Evolutionary conservation across 345 rosid species (phyloP), one percentile per base, ranked within the genome.

Genomic region (Aethionema arabicum): DNA sequence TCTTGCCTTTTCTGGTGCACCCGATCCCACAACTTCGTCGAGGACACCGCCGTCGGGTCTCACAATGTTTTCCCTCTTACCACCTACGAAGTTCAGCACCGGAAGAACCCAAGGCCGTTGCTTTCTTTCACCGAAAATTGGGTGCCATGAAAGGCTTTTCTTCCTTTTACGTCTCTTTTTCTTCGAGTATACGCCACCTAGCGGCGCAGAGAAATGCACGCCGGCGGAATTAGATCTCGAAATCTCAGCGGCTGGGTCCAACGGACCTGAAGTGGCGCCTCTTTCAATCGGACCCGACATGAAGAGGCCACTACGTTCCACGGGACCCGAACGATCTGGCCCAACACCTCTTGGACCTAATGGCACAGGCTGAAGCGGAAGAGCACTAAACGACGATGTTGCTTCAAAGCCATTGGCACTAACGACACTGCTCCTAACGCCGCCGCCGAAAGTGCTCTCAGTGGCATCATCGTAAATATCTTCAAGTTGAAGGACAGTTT

Each of bases 81-180:
- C 82, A 40, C 82, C 82, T 32, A 74, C 90, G 66, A 91, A 86
- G 76, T 82, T 86, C 68, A 82, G 73, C 66, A 92, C 95, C 48
- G 97, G 98, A n/a, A 92, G 96, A 73, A 92, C 96, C 95, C 97
- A 89, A 4, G 92, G 90, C 65, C 83, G 82, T 70, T 80, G 82
- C 74, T 87, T 89, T 82, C 79, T 91, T 71, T 91, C 96, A 49
- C 85, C 77, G 52, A 84, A 70, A 63, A 80, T 86, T 61, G 84
- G 56, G 39, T 80, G 77, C 42, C 85, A 73, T 3, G 86, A 77
- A 30, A 89, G 75, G 55, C 84, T 86, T 32, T 79, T 73, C 65
- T 85, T 76, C 70, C 80, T 73, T 66, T 74, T 87, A 78, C 80
- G 78, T 73, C 81, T 84, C 81, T 75, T 80, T 54, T 80, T 75